These are phyloP conservation scores for Aspergillus fumigatus DNA, from an alignment of 2,329 filamentous ascomycete species.

Conservation along the genomic window DNA sequence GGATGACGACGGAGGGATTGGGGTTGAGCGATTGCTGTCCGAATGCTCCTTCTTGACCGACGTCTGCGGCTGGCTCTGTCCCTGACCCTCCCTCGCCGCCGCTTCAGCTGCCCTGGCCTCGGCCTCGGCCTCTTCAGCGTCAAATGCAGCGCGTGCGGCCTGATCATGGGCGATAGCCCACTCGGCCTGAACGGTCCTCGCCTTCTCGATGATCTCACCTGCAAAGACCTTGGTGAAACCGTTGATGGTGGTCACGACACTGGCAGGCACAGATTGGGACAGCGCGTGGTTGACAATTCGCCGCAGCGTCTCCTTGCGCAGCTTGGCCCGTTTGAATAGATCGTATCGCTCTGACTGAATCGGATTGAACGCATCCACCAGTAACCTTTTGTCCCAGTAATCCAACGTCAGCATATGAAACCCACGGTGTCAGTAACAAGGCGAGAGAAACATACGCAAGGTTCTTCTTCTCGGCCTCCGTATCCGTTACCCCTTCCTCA, in stretches of 20 bases:
- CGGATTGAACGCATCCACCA: slow-evolving; percentile 45
- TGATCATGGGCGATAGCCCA: slow-evolving; percentile 49
- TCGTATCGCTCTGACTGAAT: slow-evolving; percentile 47
- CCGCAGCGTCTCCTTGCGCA: slow-evolving; percentile 48
- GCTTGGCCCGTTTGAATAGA: slow-evolving; percentile 46
- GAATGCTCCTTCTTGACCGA: slow-evolving; percentile 23
- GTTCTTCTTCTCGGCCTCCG: slow-evolving; percentile 50
- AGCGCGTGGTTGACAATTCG: slow-evolving; percentile 63
- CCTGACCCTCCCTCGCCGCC: slow-evolving; percentile 11
- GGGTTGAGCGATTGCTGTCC: slow-evolving; percentile 12
- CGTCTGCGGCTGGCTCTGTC: slow-evolving; percentile 6
- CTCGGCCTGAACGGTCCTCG: slow-evolving; percentile 57
- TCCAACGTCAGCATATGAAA: slow-evolving; percentile 4
- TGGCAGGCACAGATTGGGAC: slow-evolving; percentile 61
- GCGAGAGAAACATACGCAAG: slow-evolving; percentile 37
- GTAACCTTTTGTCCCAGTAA: slow-evolving; percentile 30
- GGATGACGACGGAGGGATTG: slow-evolving; percentile 10
- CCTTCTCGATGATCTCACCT: slow-evolving; percentile 61
- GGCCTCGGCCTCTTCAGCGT: slow-evolving; percentile 45
- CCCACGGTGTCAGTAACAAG: slow-evolving; percentile 1
- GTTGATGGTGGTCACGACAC: slow-evolving; percentile 60
- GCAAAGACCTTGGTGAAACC: slow-evolving; percentile 65
- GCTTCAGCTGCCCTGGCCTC: slow-evolving; percentile 45
- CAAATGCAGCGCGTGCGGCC: slow-evolving; percentile 51
- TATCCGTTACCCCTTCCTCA: slow-evolving; percentile 44